Percentiles rank a stretch among this genome's conserved stretches.
Evolutionary conservation across 352 stramenopile species (phyloP).

Genomic region (Thraustochytrium striatum): DNA sequence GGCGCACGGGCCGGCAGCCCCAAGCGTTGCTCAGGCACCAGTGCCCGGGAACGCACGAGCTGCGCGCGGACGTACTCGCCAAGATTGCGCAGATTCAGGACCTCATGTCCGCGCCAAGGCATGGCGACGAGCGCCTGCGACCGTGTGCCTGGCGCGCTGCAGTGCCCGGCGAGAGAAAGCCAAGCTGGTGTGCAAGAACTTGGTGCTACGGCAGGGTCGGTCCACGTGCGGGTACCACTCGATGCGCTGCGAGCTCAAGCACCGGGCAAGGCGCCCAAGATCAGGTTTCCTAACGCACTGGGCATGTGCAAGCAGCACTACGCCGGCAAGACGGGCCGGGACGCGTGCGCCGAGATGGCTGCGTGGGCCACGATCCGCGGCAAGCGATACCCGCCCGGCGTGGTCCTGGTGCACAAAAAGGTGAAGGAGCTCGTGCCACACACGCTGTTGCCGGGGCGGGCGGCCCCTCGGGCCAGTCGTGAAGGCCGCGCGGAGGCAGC

Average conservation of each 20-base stretch:
- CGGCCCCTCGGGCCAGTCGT: too few relatives aligned
- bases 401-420: neutral
- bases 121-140: neutral
- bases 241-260: slow-evolving; percentile 22
- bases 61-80: neutral
- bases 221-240: slow-evolving; percentile 27
- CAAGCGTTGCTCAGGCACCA: neutral
- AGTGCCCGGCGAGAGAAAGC: neutral
- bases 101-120: neutral
- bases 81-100: slow-evolving; percentile 41
- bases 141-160: neutral
- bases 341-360: neutral
- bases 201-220: neutral
- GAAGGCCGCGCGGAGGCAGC: neutral
- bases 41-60: slow-evolving; percentile 25
- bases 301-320: slow-evolving; percentile 33
- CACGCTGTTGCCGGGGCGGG: slow-evolving; percentile 4
- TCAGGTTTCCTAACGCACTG: slow-evolving; percentile 15
- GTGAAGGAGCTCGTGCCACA: neutral
- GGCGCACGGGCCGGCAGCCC: neutral
- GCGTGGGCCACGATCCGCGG: neutral
- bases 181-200: slow-evolving; percentile 24
- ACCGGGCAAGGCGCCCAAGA: neutral
- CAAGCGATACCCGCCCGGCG: slow-evolving; percentile 1
- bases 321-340: neutral